Evolutionary conservation across 23 red algal species (phyloP), one percentile per base, ranked within the genome.

Genomic region (Gracilaria gracilis): DNA sequence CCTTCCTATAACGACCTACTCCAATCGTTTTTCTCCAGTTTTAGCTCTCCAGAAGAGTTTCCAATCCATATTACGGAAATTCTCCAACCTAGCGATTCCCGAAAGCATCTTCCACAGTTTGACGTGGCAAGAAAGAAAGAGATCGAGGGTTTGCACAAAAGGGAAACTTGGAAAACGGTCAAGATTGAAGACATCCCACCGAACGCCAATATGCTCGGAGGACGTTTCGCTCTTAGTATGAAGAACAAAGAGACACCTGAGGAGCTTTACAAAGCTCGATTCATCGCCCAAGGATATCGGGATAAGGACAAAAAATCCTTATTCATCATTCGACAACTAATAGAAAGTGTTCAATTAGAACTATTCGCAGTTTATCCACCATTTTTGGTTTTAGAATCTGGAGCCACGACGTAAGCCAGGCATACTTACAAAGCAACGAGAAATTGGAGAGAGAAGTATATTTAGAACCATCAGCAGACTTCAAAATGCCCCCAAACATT

Each of bases 141-240:
- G 16, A 58, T 58, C 54, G 54, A 58, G 19, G 54, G 54, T 7
- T 58, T 58, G 2, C 4, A n/a, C 19, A 58, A 58, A 58, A 4
- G 23, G 19, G 54, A 15, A 58, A 58, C 54, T 58, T 58, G 54
- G 23, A 58, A 58, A 20, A 58, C 23, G 23, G 16, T 58, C 5
- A 58, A 58, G 19, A 20, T n/a, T n/a, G 54, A 78, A 31, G 73
- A 78, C 7, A 48, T 78, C 15, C 37, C 73, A 13, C 29, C 27
- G 0, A 15, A 47, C 29, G 32, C 27, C 0, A 49, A 78, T 48
- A 14, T 78, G 1, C 73, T 78, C 15, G 7, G 24, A 53, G 73
- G 37, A 78, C 61, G 79, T 29, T 62, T 83, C 79, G 79, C 53
- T 83, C 79, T 59, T 36, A 58, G 48, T 2, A 83, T 83, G 24